Evolutionary conservation across 108 stramenopile genomes (phyloP).

Genomic region (Nannochloropsis gaditana): DNA sequence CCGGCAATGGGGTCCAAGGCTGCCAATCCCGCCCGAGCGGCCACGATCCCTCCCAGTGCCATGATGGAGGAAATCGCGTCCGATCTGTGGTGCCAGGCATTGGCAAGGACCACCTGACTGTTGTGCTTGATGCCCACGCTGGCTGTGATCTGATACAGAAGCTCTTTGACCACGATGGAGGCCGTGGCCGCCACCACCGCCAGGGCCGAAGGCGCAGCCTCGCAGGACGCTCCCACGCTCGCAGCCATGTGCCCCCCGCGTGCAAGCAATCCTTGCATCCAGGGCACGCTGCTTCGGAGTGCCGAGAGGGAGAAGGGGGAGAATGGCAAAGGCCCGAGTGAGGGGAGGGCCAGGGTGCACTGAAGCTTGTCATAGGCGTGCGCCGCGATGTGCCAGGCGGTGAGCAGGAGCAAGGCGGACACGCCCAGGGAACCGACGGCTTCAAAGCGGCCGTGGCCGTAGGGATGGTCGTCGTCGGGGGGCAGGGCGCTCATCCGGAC

Average conservation of each 20-base stretch:
- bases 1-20: conserved; percentile 88
- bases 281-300: conserved; percentile 1
- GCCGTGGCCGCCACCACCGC: conserved; percentile 73
- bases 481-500: conserved; percentile 51
- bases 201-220: conserved; percentile 21
- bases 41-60: conserved; percentile 73
- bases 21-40: conserved; percentile 56
- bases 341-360: neutral
- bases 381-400: conserved; percentile 73
- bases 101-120: conserved; percentile 87
- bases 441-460: conserved; percentile 94
- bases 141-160: conserved; percentile 70
- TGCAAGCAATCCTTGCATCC: conserved; percentile 12
- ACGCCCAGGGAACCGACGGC: conserved; percentile 80
- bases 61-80: conserved; percentile 87
- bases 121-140: conserved; percentile 70
- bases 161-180: conserved; percentile 80
- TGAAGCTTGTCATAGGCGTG: conserved; percentile 60
- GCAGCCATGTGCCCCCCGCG: conserved; percentile 39
- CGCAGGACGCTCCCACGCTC: conserved; percentile 34
- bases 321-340: neutral
- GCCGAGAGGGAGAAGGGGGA: neutral
- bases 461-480: conserved; percentile 71
- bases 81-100: conserved; percentile 88
- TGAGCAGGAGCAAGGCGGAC: conserved; percentile 75